phyloP scores from a whole-genome alignment of 345 rosid species.

The Eucalyptus pauciflora region DNA sequence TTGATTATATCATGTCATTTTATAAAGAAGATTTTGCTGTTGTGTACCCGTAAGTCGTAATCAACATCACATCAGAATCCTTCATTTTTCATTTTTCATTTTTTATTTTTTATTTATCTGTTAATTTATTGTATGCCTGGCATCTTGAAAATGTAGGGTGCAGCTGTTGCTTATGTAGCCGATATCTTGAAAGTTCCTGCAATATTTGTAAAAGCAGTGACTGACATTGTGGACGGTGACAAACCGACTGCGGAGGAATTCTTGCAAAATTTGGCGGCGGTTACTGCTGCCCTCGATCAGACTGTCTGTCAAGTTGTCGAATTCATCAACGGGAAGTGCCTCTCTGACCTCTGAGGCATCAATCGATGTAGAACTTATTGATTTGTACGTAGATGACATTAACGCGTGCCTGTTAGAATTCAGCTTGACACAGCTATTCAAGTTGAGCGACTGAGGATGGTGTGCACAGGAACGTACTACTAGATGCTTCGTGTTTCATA shows the following conservation, averaged over 20 bases:
- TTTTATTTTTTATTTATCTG: not conserved
- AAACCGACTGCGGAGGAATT: conserved; percentile 91
- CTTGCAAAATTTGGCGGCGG: conserved; percentile 70
- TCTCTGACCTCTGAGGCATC: conserved; percentile 50
- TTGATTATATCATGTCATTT: not conserved
- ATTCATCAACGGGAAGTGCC: conserved; percentile 59
- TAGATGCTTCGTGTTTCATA: not conserved
- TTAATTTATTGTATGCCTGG: not conserved
- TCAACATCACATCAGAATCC: not conserved
- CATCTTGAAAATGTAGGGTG: conserved; percentile 37
- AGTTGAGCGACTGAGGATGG: not conserved
- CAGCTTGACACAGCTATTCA: not conserved
- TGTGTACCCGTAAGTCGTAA: not conserved
- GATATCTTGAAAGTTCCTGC: conserved; percentile 80
- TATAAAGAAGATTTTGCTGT: not conserved
- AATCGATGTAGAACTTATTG: not conserved
- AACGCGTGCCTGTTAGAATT: not conserved
- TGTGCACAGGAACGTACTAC: not conserved
- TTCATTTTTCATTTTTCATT: too few species aligned
- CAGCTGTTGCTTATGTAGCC: conserved; percentile 81
- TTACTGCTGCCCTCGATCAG: conserved; percentile 61
- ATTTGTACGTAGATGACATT: not conserved
- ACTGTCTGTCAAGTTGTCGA: conserved; percentile 48
- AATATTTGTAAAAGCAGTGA: conserved; percentile 79
- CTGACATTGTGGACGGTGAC: conserved; percentile 81